Evolutionary conservation across 2,329 filamentous ascomycete genomes (phyloP), one percentile per base, ranked within the genome.

Genomic region (Juglanconis oblonga): DNA sequence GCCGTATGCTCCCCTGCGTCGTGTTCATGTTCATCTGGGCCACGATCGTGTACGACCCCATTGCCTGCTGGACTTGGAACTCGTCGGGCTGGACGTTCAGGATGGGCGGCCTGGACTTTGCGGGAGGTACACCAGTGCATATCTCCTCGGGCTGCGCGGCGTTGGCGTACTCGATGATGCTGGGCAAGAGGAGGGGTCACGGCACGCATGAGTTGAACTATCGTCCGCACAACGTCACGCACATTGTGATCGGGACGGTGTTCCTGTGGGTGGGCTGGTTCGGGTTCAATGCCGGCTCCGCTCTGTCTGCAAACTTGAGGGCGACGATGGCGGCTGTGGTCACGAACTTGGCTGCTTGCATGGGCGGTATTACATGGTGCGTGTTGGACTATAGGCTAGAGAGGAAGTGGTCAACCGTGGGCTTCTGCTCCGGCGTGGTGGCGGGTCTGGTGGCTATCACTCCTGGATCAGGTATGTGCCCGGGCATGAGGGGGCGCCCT

Each of bases 221-320:
- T 75, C 89, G 92, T 54, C 92, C 92, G 9, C 92, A 97, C 79
- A 96, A 96, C 69, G 91, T 96, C 51, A 95, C 92, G 4, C 91
- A 96, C 73, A 92, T 97, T 67, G 91, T 96, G 55, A 89, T 96
- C 58, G 92, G 92, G 35, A 96, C 92, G 3, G 91, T 96, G 51
- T 96, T 97, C 77, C 86, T 97, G 14, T 97, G 92, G 92, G 90
- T 96, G 14, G 92, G 92, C 57, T 97, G 92, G 92, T 96, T 96
- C 70, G 92, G 92, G 52, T 97, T 97, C 85, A 97, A 96, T 69
- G 91, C 90, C 53, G 92, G 92, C 65, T 92, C 89, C 14, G 92
- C 91, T 13, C 79, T 95, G 58, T 81, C 87, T 52, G 91, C 91
- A 55, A 96, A 95, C 73, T 75, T 96, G 70, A 88, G 92, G 52